A percentile compares a stretch with the other conserved stretches of the same genome.
These are phyloP conservation scores for Tubosaeta brunneosetosa DNA, from an alignment of 768 basidiomycete genomes.

Conservation along the genomic window DNA sequence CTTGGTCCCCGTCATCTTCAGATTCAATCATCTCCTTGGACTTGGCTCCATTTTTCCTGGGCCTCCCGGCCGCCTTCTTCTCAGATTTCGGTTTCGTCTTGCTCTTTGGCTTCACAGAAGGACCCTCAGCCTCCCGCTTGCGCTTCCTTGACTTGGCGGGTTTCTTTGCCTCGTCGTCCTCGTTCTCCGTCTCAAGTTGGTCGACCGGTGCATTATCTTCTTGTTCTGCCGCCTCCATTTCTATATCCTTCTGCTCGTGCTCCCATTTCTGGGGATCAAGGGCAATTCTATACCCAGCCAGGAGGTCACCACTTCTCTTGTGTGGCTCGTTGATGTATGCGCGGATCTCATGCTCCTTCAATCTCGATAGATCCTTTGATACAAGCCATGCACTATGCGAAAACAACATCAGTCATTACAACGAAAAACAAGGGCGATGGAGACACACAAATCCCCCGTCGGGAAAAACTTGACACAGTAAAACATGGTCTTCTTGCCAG, in stretches of 20 bases:
- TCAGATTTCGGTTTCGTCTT: constrained; percentile 46
- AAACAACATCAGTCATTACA: constrained; percentile 7
- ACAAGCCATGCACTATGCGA: constrained; percentile 73
- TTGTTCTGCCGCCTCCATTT: constrained; percentile 36
- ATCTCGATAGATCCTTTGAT: constrained; percentile 74
- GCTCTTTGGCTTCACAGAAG: constrained; percentile 35
- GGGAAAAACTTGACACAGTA: constrained; percentile 90
- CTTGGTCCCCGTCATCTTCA: constrained; percentile 53
- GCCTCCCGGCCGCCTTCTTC: constrained; percentile 31
- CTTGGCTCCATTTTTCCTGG: constrained; percentile 56
- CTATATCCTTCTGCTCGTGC: constrained; percentile 36
- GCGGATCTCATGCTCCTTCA: constrained; percentile 78
- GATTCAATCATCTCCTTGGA: constrained; percentile 63
- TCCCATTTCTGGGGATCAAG: constrained; percentile 70
- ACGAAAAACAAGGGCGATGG: constrained; percentile 10
- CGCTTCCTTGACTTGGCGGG: constrained; percentile 48
- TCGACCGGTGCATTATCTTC: constrained; percentile 63
- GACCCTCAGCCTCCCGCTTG: constrained; percentile 58
- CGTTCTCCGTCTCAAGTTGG: constrained; percentile 53
- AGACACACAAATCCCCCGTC: constrained; percentile 83
- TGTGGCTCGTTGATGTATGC: constrained; percentile 72
- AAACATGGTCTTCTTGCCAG: constrained; percentile 63
- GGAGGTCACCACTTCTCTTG: constrained; percentile 74
- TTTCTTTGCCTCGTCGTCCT: constrained; percentile 48
- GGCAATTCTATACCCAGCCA: constrained; percentile 71